Percentiles rank a stretch among this genome's conserved stretches.
Conservation (phyloP, 176 grass and related monocot genomes). For the Thalia dealbata region DNA sequence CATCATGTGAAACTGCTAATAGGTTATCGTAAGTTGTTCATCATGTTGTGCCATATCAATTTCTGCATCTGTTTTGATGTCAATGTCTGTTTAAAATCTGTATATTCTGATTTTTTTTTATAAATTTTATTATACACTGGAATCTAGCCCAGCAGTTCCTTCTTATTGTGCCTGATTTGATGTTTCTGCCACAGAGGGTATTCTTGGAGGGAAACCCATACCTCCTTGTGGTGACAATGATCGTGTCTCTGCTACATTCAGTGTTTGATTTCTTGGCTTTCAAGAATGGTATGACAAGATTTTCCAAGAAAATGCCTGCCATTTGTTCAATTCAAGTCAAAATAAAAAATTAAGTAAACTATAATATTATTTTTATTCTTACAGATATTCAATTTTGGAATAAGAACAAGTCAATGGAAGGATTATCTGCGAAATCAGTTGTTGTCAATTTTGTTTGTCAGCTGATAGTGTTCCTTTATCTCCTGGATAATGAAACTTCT, state of each 20-base stretch:
- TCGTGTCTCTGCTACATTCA: conserved; percentile 85
- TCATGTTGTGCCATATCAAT: not conserved
- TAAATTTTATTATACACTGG: not conserved
- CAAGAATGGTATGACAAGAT: conserved; percentile 72
- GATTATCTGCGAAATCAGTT: conserved; percentile 96
- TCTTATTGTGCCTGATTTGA: conserved; percentile 13
- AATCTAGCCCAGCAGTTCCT: not conserved
- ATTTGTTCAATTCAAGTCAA: conserved; percentile 9
- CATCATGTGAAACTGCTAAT: not conserved
- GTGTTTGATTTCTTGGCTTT: conserved; percentile 99
- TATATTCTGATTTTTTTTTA: not conserved
- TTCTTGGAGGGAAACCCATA: conserved; percentile 98
- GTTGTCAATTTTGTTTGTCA: conserved; percentile 90
- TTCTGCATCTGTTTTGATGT: not conserved
- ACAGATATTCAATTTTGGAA: conserved; percentile 99
- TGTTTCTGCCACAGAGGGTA: conserved; percentile 56
- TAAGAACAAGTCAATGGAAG: conserved; percentile 99
- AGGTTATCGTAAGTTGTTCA: too few species aligned
- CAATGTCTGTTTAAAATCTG: not conserved
- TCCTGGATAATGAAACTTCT: conserved; percentile 98
- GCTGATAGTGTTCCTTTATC: conserved; percentile 82
- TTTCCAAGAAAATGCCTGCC: conserved; percentile 2
- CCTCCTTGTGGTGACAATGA: conserved; percentile 65
- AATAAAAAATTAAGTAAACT: not conserved
- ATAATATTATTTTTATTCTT: conserved; percentile 13